Conservation (phyloP, 1,284 basidiomycete species). For the Kwoniella shivajii region DNA sequence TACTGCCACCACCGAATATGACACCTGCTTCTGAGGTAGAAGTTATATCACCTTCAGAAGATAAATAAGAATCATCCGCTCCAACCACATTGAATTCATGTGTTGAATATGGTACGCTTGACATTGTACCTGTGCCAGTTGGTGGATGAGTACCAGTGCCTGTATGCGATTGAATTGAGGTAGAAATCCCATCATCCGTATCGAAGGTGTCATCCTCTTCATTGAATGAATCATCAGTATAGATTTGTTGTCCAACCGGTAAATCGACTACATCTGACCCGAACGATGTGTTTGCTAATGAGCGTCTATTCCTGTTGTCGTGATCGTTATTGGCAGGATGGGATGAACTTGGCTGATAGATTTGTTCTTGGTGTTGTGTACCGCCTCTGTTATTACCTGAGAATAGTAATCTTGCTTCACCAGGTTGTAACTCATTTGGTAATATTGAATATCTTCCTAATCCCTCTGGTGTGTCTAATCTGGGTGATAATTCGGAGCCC, state of each 20-base stretch:
- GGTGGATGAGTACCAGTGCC: not conserved
- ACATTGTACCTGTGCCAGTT: slow-evolving; percentile 3
- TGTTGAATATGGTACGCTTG: slow-evolving; percentile 7
- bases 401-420: slow-evolving; percentile 15
- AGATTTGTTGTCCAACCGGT: slow-evolving; percentile 16
- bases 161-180: not conserved
- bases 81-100: not conserved
- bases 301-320: slow-evolving; percentile 19
- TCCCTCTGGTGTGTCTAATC: slow-evolving; percentile 36
- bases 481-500: slow-evolving; percentile 34
- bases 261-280: slow-evolving; percentile 34
- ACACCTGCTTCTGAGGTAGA: slow-evolving; percentile 22
- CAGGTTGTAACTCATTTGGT: slow-evolving; percentile 29
- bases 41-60: slow-evolving; percentile 11
- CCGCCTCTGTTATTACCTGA: slow-evolving; percentile 8
- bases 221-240: slow-evolving; percentile 31
- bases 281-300: slow-evolving; percentile 43
- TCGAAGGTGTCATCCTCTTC: slow-evolving; percentile 24
- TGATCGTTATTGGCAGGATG: not conserved
- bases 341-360: not conserved
- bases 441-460: slow-evolving; percentile 44
- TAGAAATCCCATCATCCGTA: slow-evolving; percentile 7
- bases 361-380: slow-evolving; percentile 9
- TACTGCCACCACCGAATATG: slow-evolving; percentile 21
- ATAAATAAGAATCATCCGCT: slow-evolving; percentile 5